phyloP scores from a whole-genome alignment of 2,329 filamentous ascomycete genomes.

The Trichoderma sp. region DNA sequence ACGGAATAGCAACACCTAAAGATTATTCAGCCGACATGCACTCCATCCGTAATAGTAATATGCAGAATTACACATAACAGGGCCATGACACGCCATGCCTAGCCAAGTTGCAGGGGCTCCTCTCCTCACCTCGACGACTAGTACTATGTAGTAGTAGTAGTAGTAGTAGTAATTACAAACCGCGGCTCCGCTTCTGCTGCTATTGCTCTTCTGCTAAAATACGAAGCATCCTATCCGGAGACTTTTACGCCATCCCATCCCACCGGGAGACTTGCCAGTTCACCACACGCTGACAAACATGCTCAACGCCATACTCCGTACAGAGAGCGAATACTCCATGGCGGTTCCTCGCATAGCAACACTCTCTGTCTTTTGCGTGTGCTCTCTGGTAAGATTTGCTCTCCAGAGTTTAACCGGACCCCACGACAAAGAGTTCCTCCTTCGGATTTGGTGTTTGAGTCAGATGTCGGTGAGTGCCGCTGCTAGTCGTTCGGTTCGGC shows the following conservation, averaged over 20 bases:
- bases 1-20: too few relatives aligned
- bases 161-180: too few relatives aligned
- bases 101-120: neutral
- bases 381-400: too few relatives aligned
- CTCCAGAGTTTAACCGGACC: neutral
- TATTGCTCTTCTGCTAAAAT: neutral
- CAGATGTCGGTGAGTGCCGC: neutral
- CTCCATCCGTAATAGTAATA: too few relatives aligned
- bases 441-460: neutral
- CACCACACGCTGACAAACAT: neutral
- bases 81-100: too few relatives aligned
- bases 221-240: neutral
- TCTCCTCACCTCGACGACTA: too few relatives aligned
- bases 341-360: neutral
- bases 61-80: too few relatives aligned
- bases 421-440: neutral
- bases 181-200: neutral
- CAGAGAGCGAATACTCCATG: neutral
- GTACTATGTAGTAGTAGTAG: too few relatives aligned
- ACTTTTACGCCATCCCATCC: neutral
- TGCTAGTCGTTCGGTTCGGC: neutral
- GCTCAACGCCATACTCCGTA: neutral
- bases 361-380: rapidly evolving
- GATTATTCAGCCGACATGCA: too few relatives aligned
- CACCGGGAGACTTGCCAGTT: neutral